These are phyloP conservation scores for Trypanosoma rangeli DNA, from an alignment of 208 protist species.

Conservation along the genomic window DNA sequence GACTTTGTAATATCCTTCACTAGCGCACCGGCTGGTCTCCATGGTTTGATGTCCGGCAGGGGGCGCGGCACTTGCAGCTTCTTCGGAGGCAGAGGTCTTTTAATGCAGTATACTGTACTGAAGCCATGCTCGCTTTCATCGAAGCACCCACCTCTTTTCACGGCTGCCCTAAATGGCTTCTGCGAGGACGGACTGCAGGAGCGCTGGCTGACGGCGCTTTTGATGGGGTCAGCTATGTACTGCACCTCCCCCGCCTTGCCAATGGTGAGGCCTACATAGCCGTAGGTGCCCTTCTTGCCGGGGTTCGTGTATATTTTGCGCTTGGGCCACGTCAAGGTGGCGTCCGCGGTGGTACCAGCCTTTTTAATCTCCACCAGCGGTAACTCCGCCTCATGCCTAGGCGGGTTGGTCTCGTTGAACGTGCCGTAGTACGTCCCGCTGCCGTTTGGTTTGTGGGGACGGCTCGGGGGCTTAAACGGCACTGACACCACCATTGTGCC, in stretches of 20 bases:
- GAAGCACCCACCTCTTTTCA: constrained; percentile 68
- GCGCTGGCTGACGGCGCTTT: constrained; percentile 41
- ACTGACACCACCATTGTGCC: constrained; percentile 1
- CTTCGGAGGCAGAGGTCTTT: constrained; percentile 74
- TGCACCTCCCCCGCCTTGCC: constrained; percentile 70
- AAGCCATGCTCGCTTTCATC: constrained; percentile 77
- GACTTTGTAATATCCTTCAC: constrained; percentile 63
- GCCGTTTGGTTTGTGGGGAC: constrained; percentile 72
- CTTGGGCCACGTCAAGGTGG: constrained; percentile 25
- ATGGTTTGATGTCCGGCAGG: constrained; percentile 42
- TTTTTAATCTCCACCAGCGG: constrained; percentile 48
- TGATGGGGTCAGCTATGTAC: constrained; percentile 81
- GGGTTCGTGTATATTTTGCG: constrained; percentile 82
- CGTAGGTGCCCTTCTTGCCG: constrained; percentile 90
- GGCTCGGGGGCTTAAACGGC: constrained; percentile 64
- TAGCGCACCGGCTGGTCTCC: constrained; percentile 73
- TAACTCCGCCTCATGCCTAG: constrained; percentile 83
- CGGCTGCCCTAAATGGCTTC: constrained; percentile 62
- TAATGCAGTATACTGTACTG: constrained; percentile 75
- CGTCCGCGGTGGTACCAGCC: constrained; percentile 23
- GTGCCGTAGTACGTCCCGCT: constrained; percentile 91
- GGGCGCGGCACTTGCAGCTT: constrained; percentile 29
- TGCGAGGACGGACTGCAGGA: constrained; percentile 6
- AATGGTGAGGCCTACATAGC: constrained; percentile 83
- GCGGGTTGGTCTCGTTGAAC: constrained; percentile 69